Evolutionary conservation across 2,329 filamentous ascomycete genomes (phyloP).

Genomic region (Tolypocladium pustulatum): DNA sequence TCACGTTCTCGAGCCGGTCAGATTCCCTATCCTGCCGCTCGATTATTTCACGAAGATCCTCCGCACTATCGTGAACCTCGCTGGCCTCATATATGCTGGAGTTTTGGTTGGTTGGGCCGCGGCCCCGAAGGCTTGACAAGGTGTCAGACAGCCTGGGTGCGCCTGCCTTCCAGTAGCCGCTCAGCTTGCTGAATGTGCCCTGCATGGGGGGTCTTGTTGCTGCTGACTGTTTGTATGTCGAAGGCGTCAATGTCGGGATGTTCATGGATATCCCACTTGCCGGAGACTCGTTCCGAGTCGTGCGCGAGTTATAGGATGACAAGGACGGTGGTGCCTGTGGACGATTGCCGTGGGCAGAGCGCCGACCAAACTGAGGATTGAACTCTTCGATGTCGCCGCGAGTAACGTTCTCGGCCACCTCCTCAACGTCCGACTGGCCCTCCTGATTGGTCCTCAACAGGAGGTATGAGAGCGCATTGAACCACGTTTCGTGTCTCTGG

Average conservation of each 20-base stretch:
- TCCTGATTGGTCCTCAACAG: conserved; percentile 65
- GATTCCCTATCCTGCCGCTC: conserved; percentile 67
- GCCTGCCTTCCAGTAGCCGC: conserved; percentile 45
- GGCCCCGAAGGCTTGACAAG: conserved; percentile 43
- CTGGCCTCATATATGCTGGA: conserved; percentile 48
- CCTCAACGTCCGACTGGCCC: conserved; percentile 50
- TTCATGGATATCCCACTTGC: conserved; percentile 36
- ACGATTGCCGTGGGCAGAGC: conserved; percentile 25
- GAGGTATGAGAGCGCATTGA: conserved; percentile 90
- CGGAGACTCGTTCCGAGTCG: conserved; percentile 56
- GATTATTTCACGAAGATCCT: conserved; percentile 72
- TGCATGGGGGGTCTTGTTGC: conserved; percentile 19
- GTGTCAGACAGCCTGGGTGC: conserved; percentile 34
- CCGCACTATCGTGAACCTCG: conserved; percentile 64
- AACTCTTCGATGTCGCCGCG: conserved; percentile 66
- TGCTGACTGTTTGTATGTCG: conserved; percentile 26
- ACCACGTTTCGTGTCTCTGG: conserved; percentile 96
- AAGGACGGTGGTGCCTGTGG: conserved; percentile 53
- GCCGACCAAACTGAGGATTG: conserved; percentile 51
- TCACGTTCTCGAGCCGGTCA: conserved; percentile 83
- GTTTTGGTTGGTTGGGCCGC: conserved; percentile 33
- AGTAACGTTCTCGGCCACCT: conserved; percentile 45
- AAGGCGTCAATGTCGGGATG: conserved; percentile 46
- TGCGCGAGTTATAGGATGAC: conserved; percentile 71
- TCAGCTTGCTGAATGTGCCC: conserved; percentile 48